Evolutionary conservation across 441 rosid genomes (phyloP), one percentile per base, ranked within the genome.

Genomic region (Erodium moschatum): DNA sequence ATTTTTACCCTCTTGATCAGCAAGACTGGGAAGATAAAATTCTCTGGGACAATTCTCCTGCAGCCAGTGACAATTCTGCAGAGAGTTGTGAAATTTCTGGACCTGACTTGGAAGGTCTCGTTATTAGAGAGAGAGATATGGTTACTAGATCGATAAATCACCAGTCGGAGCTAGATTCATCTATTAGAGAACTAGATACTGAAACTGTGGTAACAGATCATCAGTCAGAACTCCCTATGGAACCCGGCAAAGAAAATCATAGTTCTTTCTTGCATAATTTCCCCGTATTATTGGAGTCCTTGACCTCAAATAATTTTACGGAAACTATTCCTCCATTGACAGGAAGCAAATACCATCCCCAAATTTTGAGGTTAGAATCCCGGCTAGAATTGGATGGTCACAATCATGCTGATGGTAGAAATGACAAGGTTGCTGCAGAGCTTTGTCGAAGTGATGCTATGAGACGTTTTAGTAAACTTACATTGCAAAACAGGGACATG

Each of bases 301-400:
- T 82, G 56, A 86, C 80, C 54, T 78, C 82, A 63, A 74, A 73
- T 78, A 75, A 73, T 79, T 72, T 74, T 73, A 71, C 71, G 35
- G 77, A 50, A 42, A 54, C 72, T 69, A 64, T 71, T 50, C 63
- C 79, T 74, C 58, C 75, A 40, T 64, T 74, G 24, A 65, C 69
- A 69, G 81, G 77, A 68, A 76, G 74, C 69, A 80, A 73, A 65
- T 80, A 76, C 79, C 98, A 92, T 85, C 98, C 99, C 19, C 99
- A 90, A 81, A 89, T 89, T 70, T 77, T 95, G 82, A 86, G 99
- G 81, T 82, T 95, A 74, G 97, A 83, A 78, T 83, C 88, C 67
- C 83, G 67, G 72, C 70, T 74, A 74, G 85, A 74, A 73, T 73
- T 52, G 74, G 86, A 82, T 74, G 71, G 78, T 61, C 35, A 38